phyloP scores from a whole-genome alignment of 345 rosid genomes.

The Gynandropsis gynandra region DNA sequence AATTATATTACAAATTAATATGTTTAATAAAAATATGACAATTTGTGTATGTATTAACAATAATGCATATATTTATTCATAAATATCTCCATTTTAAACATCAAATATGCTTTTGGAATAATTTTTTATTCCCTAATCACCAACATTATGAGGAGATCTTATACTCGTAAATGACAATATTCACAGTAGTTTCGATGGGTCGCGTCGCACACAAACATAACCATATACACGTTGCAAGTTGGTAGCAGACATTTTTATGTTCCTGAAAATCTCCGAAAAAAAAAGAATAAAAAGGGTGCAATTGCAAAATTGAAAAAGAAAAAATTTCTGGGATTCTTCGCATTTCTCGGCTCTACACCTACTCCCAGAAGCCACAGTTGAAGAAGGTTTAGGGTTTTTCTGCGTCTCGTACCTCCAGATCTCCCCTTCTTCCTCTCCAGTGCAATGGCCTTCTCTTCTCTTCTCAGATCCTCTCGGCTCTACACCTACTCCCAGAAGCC shows the following conservation, averaged over 20 bases:
- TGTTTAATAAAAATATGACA: no score
- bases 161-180: no score
- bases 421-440: slow-evolving; percentile 13
- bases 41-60: no score
- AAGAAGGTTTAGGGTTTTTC: slow-evolving; percentile 22
- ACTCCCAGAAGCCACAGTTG: slow-evolving; percentile 23
- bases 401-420: slow-evolving; percentile 3
- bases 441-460: slow-evolving; percentile 61
- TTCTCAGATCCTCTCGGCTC: slow-evolving; percentile 50
- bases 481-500: slow-evolving; percentile 27
- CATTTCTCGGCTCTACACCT: slow-evolving; percentile 27
- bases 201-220: no score
- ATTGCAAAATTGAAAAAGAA: slow-evolving; percentile 2
- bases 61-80: no score
- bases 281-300: slow-evolving; percentile 19
- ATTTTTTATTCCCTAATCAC: no score
- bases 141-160: no score
- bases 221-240: no score
- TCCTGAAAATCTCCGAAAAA: slow-evolving; percentile 16
- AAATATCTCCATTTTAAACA: no score
- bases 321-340: slow-evolving; percentile 22
- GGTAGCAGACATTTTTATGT: slow-evolving; percentile 6
- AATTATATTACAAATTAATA: no score
- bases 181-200: no score
- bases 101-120: no score